Base-by-base conservation (phyloP, 148 eudicot species). In the Heliamphora exappendiculata region DNA sequence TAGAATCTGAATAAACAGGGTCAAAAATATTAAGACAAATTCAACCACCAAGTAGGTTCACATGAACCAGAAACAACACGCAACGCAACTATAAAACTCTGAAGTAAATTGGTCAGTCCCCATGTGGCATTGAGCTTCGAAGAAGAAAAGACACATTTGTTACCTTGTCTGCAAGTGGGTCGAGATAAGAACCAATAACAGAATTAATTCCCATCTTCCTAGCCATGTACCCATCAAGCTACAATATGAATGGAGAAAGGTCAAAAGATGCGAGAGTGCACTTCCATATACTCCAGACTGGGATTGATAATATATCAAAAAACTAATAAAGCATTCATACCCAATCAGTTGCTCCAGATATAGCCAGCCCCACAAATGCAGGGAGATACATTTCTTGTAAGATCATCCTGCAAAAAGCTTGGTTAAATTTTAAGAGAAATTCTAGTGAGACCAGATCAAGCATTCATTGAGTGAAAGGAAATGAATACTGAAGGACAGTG, bases 161-260 rank as follows among this genome's bases (percentile, higher is more conserved):
- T 87, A 92, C 99, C 94, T 95, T 95, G 81, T 95, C 99, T n/a
- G 99, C 99, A 58, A 95, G 96, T 77, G 99, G 99, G 83, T 95
- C 99, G 81, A 95, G 91, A 88, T 95, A 95, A 54, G 99, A 95
- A 59, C 99, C 99, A 70, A 95, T 88, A 14, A 89, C 94, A 72
- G 99, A 93, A 82, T 89, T 88, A 74, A 95, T 95, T 57, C 90
- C 91, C 99, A 95, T 89, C 83, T 77, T 93, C 89, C 99, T 91
- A 26, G 99, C 99, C 50, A 95, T 76, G 72, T 66, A 93, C 67
- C 99, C 99, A 85, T 95, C 99, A 80, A 95, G 89, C 99, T 95
- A 82, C 78, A 89, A 72, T 62, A 78, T 81, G 51, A 78, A 71
- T 20, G 39, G 36, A 72, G 70, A 19, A 0, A 45, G 26, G 71